Evolutionary conservation across 345 rosid genomes (phyloP).

Genomic region (Erodium maritimum): DNA sequence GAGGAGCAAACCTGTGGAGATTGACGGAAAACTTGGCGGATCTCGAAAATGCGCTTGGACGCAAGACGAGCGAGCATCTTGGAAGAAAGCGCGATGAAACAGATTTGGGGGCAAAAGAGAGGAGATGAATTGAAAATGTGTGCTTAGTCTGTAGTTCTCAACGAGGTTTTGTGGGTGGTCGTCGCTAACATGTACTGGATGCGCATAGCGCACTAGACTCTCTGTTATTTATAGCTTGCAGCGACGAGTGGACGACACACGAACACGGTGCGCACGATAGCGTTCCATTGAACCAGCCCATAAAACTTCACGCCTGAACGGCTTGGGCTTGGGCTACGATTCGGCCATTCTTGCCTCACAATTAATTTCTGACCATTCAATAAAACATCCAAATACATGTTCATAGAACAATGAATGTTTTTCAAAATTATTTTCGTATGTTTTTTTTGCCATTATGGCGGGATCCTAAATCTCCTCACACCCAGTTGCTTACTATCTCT

Average conservation of each 20-base stretch:
- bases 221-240: too few relatives aligned
- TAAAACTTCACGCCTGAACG: constrained; percentile 1
- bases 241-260: neutral
- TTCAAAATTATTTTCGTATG: too few relatives aligned
- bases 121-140: neutral
- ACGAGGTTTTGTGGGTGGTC: neutral
- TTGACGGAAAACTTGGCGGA: constrained; percentile 65
- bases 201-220: neutral
- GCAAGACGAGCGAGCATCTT: constrained; percentile 82
- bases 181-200: neutral
- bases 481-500: too few relatives aligned
- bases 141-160: neutral
- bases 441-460: too few relatives aligned
- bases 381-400: too few relatives aligned
- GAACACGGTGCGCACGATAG: neutral
- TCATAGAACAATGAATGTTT: too few relatives aligned
- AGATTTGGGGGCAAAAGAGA: constrained; percentile 4
- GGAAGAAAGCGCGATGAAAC: constrained; percentile 2
- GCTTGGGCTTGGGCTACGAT: too few relatives aligned
- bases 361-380: too few relatives aligned
- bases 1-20: constrained; percentile 34
- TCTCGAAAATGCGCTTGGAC: constrained; percentile 60
- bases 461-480: too few relatives aligned
- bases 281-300: constrained; percentile 2
- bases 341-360: too few relatives aligned